Conservation (phyloP, 2,329 filamentous ascomycete genomes). For the Cryphonectria parasitica region DNA sequence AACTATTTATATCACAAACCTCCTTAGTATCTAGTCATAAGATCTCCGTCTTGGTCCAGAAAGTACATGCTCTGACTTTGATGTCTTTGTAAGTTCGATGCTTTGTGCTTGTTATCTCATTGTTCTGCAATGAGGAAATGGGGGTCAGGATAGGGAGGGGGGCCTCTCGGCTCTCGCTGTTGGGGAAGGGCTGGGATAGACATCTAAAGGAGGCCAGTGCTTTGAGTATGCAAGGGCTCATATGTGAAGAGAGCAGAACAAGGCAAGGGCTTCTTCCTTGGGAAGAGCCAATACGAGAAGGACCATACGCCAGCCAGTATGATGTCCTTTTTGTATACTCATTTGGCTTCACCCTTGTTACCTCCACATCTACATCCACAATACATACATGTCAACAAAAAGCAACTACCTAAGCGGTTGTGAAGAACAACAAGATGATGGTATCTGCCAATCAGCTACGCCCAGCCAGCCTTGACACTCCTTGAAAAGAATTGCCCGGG, state of each 20-base stretch:
- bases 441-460: not conserved
- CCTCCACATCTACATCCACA: not conserved
- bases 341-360: not conserved
- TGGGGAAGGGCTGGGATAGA: not conserved
- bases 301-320: not conserved
- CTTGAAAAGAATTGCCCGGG: not conserved
- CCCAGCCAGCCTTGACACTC: not conserved
- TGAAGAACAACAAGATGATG: not conserved
- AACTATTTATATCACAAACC: not conserved
- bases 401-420: not conserved
- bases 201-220: not conserved
- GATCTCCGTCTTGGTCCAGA: not conserved
- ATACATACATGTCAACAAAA: not conserved
- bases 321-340: not conserved
- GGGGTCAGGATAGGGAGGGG: not conserved
- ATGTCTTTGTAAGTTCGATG: not conserved
- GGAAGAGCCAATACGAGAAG: too few relatives aligned
- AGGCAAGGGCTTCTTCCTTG: not conserved
- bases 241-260: not conserved
- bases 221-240: not conserved
- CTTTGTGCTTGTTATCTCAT: not conserved
- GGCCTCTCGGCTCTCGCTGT: not conserved
- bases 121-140: not conserved
- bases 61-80: not conserved
- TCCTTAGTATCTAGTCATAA: not conserved